Base-by-base conservation (phyloP, 176 grass and related monocot species). In the Oryza glaberrima region DNA sequence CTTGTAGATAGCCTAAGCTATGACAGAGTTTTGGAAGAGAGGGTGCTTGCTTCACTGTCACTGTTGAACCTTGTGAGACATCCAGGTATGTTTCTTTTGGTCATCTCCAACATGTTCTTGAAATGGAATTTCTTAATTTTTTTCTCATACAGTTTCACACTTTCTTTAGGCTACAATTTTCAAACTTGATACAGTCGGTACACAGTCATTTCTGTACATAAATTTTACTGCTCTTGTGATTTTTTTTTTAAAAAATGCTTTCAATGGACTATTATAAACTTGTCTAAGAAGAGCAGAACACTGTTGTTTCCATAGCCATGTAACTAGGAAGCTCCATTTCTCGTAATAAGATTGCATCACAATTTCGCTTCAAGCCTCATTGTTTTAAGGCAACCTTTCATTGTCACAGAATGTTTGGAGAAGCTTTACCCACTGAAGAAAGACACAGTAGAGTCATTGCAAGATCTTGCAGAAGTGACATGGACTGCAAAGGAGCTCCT, bases 401-500 rank as follows among this genome's bases (percentile, higher is more conserved):
- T 71, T 51, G 71, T 56, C 23, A 69, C 86, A 95, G 96, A 98
- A 81, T 98, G 93, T 75, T 79, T 95, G 73, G 89, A 92, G 47
- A 92, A 89, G 82, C 85, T 98, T 38, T 98, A 94, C 81, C 96
- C 96, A 76, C 67, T 98, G 84, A 85, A 92, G 49, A 92, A 90
- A 84, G 89, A 92, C 20, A 83, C 66, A 30, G 86, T 92, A 9
- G 80, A 85, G 40, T 94, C 87, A 54, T 69, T 94, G 74, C 96
- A 88, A 89, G 93, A 98, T 83, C 96, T 98, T 11, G 83, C 93
- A 17, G 89, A 94, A 20, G 93, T 95, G 82, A 92, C 91, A 49
- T 98, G 96, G 96, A 98, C 96, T 2, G 89, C 91, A 0, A 98
- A 98, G 81, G 96, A 98, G 87, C 89, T 98, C 77, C 89, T 95